Evolutionary conservation across 805 yeast species (phyloP).

Genomic region (Priceomyces medius): DNA sequence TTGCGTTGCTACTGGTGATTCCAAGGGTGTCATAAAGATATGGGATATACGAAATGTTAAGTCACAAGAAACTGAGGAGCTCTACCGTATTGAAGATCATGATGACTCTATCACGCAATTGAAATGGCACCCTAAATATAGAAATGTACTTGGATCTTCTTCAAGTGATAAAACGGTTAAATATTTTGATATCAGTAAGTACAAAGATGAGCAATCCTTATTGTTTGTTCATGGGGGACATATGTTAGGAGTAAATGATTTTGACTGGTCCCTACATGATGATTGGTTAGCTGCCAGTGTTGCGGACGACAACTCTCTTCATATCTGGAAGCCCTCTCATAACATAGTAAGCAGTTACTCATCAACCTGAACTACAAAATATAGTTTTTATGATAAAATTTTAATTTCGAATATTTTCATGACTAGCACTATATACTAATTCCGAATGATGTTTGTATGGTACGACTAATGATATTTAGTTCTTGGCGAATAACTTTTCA

Average conservation of each 20-base stretch:
- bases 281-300: constrained; percentile 73
- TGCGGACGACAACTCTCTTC: constrained; percentile 83
- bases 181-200: constrained; percentile 52
- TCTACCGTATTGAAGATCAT: constrained; percentile 31
- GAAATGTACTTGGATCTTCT: constrained; percentile 59
- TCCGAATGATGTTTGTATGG: constrained; percentile 2
- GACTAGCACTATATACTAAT: constrained; percentile 8
- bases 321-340: constrained; percentile 72
- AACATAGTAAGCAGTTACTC: constrained; percentile 12
- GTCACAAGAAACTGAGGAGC: constrained; percentile 7
- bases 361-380: constrained; percentile 4
- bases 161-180: constrained; percentile 65
- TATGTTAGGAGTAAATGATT: constrained; percentile 79
- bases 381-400: constrained; percentile 1
- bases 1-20: constrained; percentile 67
- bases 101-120: constrained; percentile 58
- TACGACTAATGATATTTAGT: constrained; percentile 16
- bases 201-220: constrained; percentile 23
- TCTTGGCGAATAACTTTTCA: constrained; percentile 74
- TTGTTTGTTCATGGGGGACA: constrained; percentile 83
- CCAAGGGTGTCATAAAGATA: constrained; percentile 51
- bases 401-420: constrained; percentile 7
- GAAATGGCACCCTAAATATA: constrained; percentile 67
- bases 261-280: constrained; percentile 76
- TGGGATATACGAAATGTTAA: constrained; percentile 61